Evolutionary conservation across 495 filamentous ascomycete species (phyloP).

Genomic region (Thozetella sp.): DNA sequence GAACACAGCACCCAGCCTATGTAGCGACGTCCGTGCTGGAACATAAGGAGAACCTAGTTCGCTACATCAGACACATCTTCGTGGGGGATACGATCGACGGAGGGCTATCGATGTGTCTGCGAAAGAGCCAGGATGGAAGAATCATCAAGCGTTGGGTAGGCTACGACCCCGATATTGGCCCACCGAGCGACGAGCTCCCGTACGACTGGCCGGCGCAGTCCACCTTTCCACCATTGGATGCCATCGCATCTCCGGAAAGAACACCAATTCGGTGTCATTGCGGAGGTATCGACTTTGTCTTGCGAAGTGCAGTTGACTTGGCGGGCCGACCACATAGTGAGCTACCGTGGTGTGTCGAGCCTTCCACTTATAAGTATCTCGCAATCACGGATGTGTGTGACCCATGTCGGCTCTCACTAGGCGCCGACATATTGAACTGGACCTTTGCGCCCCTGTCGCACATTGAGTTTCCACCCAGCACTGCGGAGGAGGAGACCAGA

Average conservation of each 20-base stretch:
- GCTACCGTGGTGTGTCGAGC: conserved; percentile 40
- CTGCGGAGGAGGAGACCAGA: too few relatives aligned
- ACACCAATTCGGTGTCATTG: conserved; percentile 47
- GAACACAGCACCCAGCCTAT: conserved; percentile 13
- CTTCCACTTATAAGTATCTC: conserved; percentile 37
- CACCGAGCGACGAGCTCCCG: conserved; percentile 16
- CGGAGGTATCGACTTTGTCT: conserved; percentile 42
- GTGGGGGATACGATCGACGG: conserved; percentile 45
- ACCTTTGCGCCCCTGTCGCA: conserved; percentile 23
- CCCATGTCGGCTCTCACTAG: conserved; percentile 48
- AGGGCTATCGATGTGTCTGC: conserved; percentile 37
- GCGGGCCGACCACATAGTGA: conserved; percentile 15
- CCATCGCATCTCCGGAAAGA: conserved; percentile 12
- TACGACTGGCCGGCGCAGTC: neutral
- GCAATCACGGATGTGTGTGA: conserved; percentile 48
- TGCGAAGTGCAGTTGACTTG: conserved; percentile 19
- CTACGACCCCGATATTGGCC: conserved; percentile 5
- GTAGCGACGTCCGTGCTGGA: conserved; percentile 35
- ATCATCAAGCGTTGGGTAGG: conserved; percentile 18
- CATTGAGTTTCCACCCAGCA: conserved; percentile 18
- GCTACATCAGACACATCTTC: conserved; percentile 37
- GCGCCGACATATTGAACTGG: conserved; percentile 50
- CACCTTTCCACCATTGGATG: neutral
- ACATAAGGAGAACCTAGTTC: conserved; percentile 26
- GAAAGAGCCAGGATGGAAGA: conserved; percentile 22